Evolutionary conservation across 805 yeast species (phyloP).

Genomic region (Pichia rugopelliculosa): DNA sequence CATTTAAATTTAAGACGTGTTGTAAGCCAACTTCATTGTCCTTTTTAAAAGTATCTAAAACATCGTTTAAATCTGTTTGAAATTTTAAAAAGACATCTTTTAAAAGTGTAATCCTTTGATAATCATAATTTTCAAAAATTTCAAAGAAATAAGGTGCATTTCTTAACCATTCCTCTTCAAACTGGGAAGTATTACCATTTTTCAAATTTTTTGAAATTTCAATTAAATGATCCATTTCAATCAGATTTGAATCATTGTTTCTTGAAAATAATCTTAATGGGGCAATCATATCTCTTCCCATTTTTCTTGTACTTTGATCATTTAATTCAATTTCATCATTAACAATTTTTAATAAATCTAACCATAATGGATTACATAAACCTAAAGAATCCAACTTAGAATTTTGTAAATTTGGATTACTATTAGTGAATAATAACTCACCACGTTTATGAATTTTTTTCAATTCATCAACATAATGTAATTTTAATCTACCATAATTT

Average conservation of each 20-base stretch:
- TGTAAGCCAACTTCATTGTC: conserved; percentile 60
- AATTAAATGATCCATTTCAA: conserved; percentile 32
- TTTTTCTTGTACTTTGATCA: conserved; percentile 42
- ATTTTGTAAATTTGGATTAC: conserved; percentile 36
- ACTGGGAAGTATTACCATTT: conserved; percentile 28
- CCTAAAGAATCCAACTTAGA: conserved; percentile 44
- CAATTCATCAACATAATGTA: conserved; percentile 41
- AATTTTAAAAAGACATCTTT: conserved; percentile 62
- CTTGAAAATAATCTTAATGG: conserved; percentile 48
- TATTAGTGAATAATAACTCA: conserved; percentile 29
- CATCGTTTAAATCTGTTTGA: conserved; percentile 53
- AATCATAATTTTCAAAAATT: conserved; percentile 67
- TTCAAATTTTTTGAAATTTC: conserved; percentile 21
- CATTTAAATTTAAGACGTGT: conserved; percentile 55
- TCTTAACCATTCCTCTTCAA: conserved; percentile 61
- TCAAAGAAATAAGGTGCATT: conserved; percentile 74
- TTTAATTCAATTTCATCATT: conserved; percentile 36
- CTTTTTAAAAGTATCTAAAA: conserved; percentile 35
- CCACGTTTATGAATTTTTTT: conserved; percentile 32
- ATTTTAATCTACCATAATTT: conserved; percentile 42
- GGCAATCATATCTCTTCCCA: conserved; percentile 48
- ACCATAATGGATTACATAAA: conserved; percentile 37
- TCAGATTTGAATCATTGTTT: conserved; percentile 40
- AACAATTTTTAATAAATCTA: conserved; percentile 33
- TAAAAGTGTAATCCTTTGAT: conserved; percentile 49